Percentiles rank a stretch among this genome's conserved stretches.
Conservation (phyloP, 2,329 filamentous ascomycete species). For the Achaetomium macrosporum region DNA sequence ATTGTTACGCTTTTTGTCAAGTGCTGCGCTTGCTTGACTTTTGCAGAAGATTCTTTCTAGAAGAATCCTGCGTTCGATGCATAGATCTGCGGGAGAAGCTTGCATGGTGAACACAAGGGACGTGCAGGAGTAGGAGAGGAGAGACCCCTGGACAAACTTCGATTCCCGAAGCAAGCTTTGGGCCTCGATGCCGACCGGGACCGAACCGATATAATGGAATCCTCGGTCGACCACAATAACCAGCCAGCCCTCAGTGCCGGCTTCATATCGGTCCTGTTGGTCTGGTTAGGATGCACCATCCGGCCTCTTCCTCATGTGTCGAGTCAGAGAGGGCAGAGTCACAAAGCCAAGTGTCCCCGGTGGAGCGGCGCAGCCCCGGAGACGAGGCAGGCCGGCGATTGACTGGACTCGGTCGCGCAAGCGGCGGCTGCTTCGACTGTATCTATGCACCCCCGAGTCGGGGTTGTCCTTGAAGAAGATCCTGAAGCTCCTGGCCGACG, state of each 20-base stretch:
- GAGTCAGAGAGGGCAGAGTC: constrained; percentile 9
- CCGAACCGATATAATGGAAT: constrained; percentile 1
- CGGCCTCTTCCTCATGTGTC: not conserved
- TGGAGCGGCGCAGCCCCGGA: not conserved
- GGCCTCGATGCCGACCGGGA: constrained; percentile 1
- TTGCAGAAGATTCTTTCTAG: not conserved
- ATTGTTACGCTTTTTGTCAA: not conserved
- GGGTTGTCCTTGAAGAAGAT: constrained; percentile 15
- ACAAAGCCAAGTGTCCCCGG: not conserved
- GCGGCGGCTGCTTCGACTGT: constrained; percentile 13
- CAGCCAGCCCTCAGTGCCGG: not conserved
- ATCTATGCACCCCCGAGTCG: constrained; percentile 17
- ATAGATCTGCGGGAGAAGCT: not conserved
- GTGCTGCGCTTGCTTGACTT: not conserved
- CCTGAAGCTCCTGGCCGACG: constrained; percentile 10
- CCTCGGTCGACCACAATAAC: not conserved
- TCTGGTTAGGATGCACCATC: not conserved
- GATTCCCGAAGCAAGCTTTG: not conserved
- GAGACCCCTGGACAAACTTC: not conserved
- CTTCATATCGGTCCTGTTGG: not conserved
- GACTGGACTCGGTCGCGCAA: constrained; percentile 15
- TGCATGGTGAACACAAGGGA: not conserved
- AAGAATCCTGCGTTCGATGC: not conserved
- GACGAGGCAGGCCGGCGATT: constrained; percentile 13
- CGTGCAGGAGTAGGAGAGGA: not conserved